Conservation (phyloP, 305 asterid genomes). For the Ajuga reptans region DNA sequence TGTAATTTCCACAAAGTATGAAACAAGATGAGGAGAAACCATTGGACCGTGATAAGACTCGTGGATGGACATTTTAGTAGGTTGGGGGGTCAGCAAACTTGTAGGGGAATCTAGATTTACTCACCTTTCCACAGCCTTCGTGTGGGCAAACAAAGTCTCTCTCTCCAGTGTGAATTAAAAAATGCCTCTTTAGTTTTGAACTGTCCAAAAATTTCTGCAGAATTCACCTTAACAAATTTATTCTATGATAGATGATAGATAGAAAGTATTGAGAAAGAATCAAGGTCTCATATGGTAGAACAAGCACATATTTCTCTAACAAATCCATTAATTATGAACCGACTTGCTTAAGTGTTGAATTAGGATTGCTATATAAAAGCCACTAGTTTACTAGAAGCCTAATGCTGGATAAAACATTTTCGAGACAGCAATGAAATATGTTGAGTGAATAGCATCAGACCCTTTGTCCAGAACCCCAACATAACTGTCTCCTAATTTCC, state of each 20-base stretch:
- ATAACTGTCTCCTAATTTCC: neutral
- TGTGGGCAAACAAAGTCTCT: conserved; percentile 90
- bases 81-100: neutral
- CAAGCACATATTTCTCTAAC: neutral
- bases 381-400: neutral
- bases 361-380: neutral
- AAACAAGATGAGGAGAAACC: neutral
- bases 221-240: conserved; percentile 20
- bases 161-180: conserved; percentile 94
- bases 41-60: neutral
- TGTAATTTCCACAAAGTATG: neutral
- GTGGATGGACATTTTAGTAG: neutral
- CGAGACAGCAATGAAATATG: neutral
- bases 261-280: neutral
- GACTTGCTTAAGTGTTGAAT: neutral
- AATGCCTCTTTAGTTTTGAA: conserved; percentile 93
- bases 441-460: too few species aligned
- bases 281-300: neutral
- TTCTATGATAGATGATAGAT: neutral
- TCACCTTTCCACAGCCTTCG: conserved; percentile 99
- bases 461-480: too few species aligned
- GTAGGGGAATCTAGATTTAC: conserved; percentile 20
- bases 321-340: neutral
- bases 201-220: conserved; percentile 98
- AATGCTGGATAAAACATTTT: neutral